These are phyloP conservation scores for Hymenoscyphus albidus DNA, from an alignment of 2,329 filamentous ascomycete genomes.

Conservation along the genomic window DNA sequence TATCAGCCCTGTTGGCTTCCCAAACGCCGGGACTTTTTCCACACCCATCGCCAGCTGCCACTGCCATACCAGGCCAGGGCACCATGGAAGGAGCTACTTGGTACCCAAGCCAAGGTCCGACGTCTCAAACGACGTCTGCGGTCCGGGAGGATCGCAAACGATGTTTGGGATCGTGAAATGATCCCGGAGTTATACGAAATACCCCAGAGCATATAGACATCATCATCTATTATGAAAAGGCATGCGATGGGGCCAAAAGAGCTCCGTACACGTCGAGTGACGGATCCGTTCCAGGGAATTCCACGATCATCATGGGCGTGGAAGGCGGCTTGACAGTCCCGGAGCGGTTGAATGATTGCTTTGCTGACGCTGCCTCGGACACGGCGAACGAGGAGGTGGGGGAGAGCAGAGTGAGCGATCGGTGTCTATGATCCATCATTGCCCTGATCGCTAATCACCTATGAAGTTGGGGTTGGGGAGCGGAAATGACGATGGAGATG, in stretches of 20 bases:
- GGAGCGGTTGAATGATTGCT: constrained; percentile 1
- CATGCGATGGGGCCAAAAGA: not conserved
- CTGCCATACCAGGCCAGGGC: not conserved
- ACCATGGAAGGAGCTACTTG: not conserved
- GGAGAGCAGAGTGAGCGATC: not conserved
- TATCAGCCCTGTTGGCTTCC: not conserved
- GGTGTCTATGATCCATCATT: not conserved
- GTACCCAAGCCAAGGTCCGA: not conserved
- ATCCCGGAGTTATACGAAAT: not conserved
- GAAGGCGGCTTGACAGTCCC: not conserved
- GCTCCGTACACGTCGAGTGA: not conserved
- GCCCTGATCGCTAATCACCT: not conserved
- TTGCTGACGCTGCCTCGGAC: constrained; percentile 1
- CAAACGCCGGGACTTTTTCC: not conserved
- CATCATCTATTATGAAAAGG: not conserved
- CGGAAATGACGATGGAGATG: not conserved
- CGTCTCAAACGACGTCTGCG: not conserved
- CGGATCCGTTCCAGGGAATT: not conserved
- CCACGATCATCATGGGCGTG: not conserved
- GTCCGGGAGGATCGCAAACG: not conserved
- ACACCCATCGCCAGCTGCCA: not conserved
- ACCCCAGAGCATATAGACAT: not conserved
- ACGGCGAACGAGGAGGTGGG: not conserved
- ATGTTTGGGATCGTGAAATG: not conserved
- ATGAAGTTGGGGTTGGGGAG: not conserved